Base-by-base conservation (phyloP, 2,329 filamentous ascomycete species). In the Allantophomopsis cytisporea region DNA sequence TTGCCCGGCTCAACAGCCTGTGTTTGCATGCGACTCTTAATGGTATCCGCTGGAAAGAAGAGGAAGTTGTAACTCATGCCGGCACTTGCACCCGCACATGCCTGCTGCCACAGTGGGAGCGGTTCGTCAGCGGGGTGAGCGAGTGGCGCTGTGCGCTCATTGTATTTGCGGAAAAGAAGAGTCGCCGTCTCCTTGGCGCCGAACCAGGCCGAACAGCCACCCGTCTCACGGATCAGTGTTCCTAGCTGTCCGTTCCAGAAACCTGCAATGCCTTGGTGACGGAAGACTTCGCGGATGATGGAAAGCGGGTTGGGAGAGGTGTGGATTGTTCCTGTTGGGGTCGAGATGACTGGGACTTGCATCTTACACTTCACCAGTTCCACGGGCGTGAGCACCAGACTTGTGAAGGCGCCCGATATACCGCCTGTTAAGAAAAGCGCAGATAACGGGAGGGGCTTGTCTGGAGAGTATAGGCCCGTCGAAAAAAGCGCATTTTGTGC, bases 351-450 rank as follows among this genome's bases (percentile, higher is more conserved):
- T 8, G 71, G 85, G 1, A 89, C 88, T 59, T 98, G 91, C 64
- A 98, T 94, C 62, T 91, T 93, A 72, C 91, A 98, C 63, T 98
- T 98, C 56, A 98, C 83, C 39, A 98, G 74, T 63, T 98, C 91
- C 48, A 98, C 86, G 0, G 91, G 91, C 0, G 91, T 98, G 45
- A 98, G 74, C 23, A 94, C 76, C 36, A 95, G 70, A 0, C 86
- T 94, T 0, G 91, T 94, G 53, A 94, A 83, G 31, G 83, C 82
- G 28, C 91, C 91, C 1, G 88, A 82, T 42, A 85, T 80, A 37
- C 84, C 89, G 36, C 91, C 91, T 14, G 86, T 93, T 38, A 77
- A 63, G 57, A 85, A 74, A 13, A 96, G 69, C 1, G 79, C 80
- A 1, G 71, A 62, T n/a, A 95, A 71, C 0, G 87, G 80, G 2